Base-by-base conservation (phyloP, 371 early-diverging fungal genomes). In the Rhizopus delemar region DNA sequence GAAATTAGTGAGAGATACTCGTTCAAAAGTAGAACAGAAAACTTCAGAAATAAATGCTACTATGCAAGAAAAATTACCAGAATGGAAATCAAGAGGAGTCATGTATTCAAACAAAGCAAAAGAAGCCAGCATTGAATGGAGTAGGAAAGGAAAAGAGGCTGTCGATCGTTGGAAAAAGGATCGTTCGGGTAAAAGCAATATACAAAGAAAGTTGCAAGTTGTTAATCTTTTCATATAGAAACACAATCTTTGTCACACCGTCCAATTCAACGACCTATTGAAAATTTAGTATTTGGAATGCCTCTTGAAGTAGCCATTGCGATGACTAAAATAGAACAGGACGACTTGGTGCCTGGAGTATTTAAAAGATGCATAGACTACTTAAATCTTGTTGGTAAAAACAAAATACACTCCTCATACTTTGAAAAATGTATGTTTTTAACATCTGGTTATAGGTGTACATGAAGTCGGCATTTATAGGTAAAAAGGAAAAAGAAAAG, bases 291-390 rank as follows among this genome's bases (percentile, higher is more conserved):
- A 4, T 87, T 87, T 71, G 85, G 87, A 2, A 63, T 75, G 29
- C 78, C 87, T 3, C 53, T 87, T 28, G 75, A 80, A 46, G 68
- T 72, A 12, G 87, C 86, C 1, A 78, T 85, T 7, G 69, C 60
- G 39, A 53, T 77, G 34, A 84, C 86, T 2, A 69, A 74, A 11
- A 70, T 88, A n/a, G 75, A 81, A 13, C 74, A 74, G 0, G 73
- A 73, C 7, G 77, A 81, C 50, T 74, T 78, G 38, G 68, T 92
- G 31, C 94, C 94, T 5, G 84, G 88, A 2, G 77, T 92, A 15
- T 78, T 93, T 31, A 82, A 80, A 45, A 73, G 92, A 35, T 91
- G 92, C 56, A 86, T 93, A 43, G 92, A 92, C 58, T 93, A 89
- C 66, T 69, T 93, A 41, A 46, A 65, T 57, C 22, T 45, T 52